Evolutionary conservation across 768 basidiomycete species (phyloP).

Genomic region (Dioszegia crocea): DNA sequence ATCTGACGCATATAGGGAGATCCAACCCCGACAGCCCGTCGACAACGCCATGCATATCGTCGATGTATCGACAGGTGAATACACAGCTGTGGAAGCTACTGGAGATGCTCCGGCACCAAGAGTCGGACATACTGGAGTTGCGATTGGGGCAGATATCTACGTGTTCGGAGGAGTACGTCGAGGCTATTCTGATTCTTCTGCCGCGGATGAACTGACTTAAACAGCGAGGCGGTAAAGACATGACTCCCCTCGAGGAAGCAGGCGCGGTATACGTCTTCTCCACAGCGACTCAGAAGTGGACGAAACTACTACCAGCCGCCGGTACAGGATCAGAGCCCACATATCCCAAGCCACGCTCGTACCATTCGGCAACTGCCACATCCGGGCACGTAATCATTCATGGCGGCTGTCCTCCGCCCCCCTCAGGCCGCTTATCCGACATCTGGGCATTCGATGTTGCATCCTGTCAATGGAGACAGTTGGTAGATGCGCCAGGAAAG

Average conservation of each 20-base stretch:
- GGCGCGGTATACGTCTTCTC: constrained; percentile 27
- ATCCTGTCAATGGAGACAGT: constrained; percentile 5
- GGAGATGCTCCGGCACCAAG: constrained; percentile 35
- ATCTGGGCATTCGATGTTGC: constrained; percentile 23
- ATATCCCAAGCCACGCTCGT: constrained; percentile 19
- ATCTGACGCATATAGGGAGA: constrained; percentile 45
- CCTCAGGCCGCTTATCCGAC: constrained; percentile 20
- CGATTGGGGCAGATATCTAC: constrained; percentile 43
- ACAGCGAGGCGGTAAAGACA: constrained; percentile 51
- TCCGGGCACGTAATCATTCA: constrained; percentile 16
- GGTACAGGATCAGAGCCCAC: not conserved
- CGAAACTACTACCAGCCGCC: not conserved
- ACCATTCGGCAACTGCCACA: constrained; percentile 18
- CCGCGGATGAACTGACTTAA: not conserved
- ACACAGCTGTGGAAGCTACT: constrained; percentile 7
- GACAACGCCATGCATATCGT: constrained; percentile 39
- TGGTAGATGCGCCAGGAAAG: constrained; percentile 19
- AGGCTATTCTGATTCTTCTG: not conserved
- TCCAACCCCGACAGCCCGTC: constrained; percentile 53
- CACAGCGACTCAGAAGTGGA: constrained; percentile 10
- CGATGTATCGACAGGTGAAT: constrained; percentile 18
- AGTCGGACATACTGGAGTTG: constrained; percentile 38
- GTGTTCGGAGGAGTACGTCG: constrained; percentile 53
- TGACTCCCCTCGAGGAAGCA: constrained; percentile 49
- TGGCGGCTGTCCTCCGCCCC: constrained; percentile 24